Base-by-base conservation (phyloP, 2,329 filamentous ascomycete genomes). In the Epichloe festucae region DNA sequence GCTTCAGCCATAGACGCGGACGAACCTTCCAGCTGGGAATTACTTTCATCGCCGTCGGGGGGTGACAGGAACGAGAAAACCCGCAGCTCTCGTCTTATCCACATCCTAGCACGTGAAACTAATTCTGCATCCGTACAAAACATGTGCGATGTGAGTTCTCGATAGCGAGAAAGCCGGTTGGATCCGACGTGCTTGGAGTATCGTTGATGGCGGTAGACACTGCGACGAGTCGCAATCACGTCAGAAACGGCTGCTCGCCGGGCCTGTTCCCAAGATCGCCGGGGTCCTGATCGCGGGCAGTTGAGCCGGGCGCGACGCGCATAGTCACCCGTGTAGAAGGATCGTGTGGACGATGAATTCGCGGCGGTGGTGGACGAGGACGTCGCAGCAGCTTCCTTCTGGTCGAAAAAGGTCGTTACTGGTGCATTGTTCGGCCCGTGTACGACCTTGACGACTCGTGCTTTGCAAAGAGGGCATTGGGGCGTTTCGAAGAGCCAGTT, bases 151-250 rank as follows among this genome's bases (percentile, higher is more conserved):
- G 83, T 85, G 34, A 95, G 71, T 54, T 89, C 85, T 47, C 76
- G 77, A 66, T 91, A 93, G 27, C 79, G 76, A 0, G 88, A 93
- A n/a, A 83, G 67, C 0, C 80, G 78, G 62, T 93, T 95, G 2
- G 84, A 81, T 44, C 90, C 91, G 4, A 96, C 80, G 59, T 95
- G 87, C 2, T 88, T 75, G 2, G 87, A 91, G 67, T 82, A 93
- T 3, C 87, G 76, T 39, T 81, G 73, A 54, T 84, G 68, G 19
- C 77, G 75, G 65, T 97, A 96, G 56, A 97, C 74, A 21, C 82
- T 69, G 53, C 84, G 79, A 7, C 91, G 84, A 14, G 77, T 75
- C 12, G 55, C 55, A n/a, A 65, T 48, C 8, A 55, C 60, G 12
- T 54, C 35, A 27, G 54, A 45, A n/a, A 53, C 19, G n/a, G 34